These are phyloP conservation scores for Cercophora sp. DNA, from an alignment of 495 filamentous ascomycete genomes.

Conservation along the genomic window DNA sequence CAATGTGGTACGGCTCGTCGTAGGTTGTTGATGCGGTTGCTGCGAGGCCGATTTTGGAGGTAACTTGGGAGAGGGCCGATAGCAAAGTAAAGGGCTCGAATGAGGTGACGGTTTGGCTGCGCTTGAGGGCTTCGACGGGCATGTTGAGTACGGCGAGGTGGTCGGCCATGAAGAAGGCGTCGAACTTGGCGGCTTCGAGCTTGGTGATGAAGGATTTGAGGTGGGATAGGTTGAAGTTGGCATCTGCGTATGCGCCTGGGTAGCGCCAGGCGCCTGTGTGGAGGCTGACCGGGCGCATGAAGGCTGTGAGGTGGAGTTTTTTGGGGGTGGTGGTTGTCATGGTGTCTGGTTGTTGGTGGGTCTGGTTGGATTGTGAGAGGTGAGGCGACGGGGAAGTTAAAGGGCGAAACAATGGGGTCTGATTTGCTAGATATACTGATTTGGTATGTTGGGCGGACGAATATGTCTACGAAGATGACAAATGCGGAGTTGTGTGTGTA, in stretches of 20 bases:
- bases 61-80: conserved; percentile 48
- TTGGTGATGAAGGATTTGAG: conserved; percentile 52
- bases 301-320: conserved; percentile 53
- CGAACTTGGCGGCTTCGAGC: conserved; percentile 56
- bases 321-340: conserved; percentile 7
- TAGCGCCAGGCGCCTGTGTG: conserved; percentile 59
- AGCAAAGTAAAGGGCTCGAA: conserved; percentile 48
- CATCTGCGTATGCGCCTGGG: conserved; percentile 51
- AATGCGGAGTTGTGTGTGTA: background rate
- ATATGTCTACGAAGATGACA: background rate
- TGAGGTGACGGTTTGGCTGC: conserved; percentile 55
- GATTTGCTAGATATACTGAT: no score
- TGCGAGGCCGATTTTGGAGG: conserved; percentile 47
- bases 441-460: no score
- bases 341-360: background rate
- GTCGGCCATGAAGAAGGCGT: conserved; percentile 62
- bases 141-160: conserved; percentile 57
- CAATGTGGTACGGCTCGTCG: conserved; percentile 53
- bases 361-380: background rate
- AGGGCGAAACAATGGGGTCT: no score
- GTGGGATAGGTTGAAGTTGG: conserved; percentile 57
- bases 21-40: conserved; percentile 54
- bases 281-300: conserved; percentile 55
- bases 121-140: conserved; percentile 53
- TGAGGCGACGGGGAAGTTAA: no score